A percentile compares a stretch with the other conserved stretches of the same genome.
These are phyloP conservation scores for Botrytis byssoidea DNA, from an alignment of 2,329 filamentous ascomycete genomes.

Conservation along the genomic window DNA sequence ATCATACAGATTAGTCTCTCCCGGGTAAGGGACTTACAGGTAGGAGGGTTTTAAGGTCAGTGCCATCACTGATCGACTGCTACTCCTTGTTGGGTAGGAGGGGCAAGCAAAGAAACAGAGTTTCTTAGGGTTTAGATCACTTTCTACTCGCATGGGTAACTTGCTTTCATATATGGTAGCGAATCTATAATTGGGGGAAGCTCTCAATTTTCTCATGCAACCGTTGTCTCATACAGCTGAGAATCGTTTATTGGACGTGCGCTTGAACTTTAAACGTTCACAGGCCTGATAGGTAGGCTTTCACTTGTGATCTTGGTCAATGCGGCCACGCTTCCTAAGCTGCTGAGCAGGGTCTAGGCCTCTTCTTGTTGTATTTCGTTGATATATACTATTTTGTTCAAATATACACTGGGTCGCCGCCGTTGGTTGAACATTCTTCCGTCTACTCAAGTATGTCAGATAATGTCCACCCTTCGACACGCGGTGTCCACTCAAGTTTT, in stretches of 20 bases:
- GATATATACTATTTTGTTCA: conserved; percentile 3
- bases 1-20: not conserved
- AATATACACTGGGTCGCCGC: conserved; percentile 12
- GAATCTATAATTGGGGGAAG: conserved; percentile 3
- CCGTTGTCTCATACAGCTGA: not conserved
- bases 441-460: conserved; percentile 2
- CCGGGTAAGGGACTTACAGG: not conserved
- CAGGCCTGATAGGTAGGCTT: not conserved
- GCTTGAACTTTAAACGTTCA: conserved; percentile 14
- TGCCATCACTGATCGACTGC: not conserved
- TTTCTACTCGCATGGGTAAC: not conserved
- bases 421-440: not conserved
- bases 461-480: conserved; percentile 6
- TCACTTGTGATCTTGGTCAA: not conserved
- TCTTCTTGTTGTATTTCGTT: not conserved
- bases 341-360: not conserved
- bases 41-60: not conserved
- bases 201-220: conserved; percentile 4
- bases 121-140: not conserved
- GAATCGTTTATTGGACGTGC: conserved; percentile 9
- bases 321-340: not conserved
- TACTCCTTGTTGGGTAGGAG: not conserved
- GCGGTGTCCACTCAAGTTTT: not conserved
- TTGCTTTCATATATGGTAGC: not conserved
- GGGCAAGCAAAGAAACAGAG: conserved; percentile 2